Percentiles rank a stretch among this genome's conserved stretches.
Conservation (phyloP, 306 rosid species). For the Ceratonia siliqua region DNA sequence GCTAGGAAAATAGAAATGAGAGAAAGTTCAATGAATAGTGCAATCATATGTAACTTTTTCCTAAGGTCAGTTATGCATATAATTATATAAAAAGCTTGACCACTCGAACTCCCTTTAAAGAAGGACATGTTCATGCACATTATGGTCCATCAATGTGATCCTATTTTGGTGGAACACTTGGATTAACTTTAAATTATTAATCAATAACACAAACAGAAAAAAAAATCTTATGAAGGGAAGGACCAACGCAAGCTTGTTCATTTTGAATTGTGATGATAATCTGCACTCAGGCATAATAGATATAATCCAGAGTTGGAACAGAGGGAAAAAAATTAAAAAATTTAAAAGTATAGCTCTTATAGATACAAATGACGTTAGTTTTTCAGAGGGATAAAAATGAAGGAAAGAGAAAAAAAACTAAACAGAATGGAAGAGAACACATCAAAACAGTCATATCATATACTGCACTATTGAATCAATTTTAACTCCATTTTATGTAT, state of each 20-base stretch:
- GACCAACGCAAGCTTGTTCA: background rate
- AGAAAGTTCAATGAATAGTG: background rate
- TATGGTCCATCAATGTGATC: background rate
- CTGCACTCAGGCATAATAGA: background rate
- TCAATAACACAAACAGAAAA: background rate
- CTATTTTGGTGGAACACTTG: background rate
- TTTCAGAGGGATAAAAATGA: too few relatives aligned
- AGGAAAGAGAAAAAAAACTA: background rate
- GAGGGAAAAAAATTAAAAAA: background rate
- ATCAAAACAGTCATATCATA: background rate
- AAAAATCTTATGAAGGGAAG: background rate
- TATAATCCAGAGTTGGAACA: background rate
- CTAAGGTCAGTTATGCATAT: background rate
- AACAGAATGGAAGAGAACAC: background rate
- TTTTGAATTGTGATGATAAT: background rate
- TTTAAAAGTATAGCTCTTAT: background rate
- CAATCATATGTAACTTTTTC: background rate
- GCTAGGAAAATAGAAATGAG: background rate
- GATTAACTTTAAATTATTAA: conserved; percentile 8
- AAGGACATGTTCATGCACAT: background rate
- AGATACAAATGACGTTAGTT: background rate
- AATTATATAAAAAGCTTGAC: background rate
- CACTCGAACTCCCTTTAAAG: background rate
- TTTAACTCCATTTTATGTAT: conserved; percentile 4
- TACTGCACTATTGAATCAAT: conserved; percentile 16